Evolutionary conservation across 768 basidiomycete genomes (phyloP).

Genomic region (Leccinum subtestaceum): DNA sequence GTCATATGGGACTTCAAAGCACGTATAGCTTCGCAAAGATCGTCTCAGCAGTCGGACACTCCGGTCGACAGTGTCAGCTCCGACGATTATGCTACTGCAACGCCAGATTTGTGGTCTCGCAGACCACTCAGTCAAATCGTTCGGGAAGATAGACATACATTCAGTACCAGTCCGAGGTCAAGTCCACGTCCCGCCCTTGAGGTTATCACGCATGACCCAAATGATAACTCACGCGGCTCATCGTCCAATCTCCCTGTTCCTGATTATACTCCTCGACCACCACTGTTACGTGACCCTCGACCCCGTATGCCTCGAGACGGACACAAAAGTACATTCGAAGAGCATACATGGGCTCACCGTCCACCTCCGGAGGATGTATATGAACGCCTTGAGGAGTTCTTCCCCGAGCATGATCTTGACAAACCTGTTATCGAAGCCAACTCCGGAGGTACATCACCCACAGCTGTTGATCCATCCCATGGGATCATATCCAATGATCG

Average conservation of each 20-base stretch:
- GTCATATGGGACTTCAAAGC: constrained; percentile 29
- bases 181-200: constrained; percentile 31
- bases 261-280: constrained; percentile 15
- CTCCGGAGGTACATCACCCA: constrained; percentile 78
- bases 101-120: constrained; percentile 32
- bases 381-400: constrained; percentile 89
- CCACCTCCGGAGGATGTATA: constrained; percentile 92
- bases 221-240: constrained; percentile 13
- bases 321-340: constrained; percentile 54
- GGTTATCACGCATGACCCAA: constrained; percentile 26
- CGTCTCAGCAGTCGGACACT: constrained; percentile 16
- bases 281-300: constrained; percentile 13
- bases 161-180: constrained; percentile 15
- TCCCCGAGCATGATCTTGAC: constrained; percentile 94
- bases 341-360: constrained; percentile 83
- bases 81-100: constrained; percentile 31
- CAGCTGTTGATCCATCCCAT: constrained; percentile 50
- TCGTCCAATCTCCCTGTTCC: constrained; percentile 21
- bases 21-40: constrained; percentile 16
- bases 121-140: constrained; percentile 30
- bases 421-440: constrained; percentile 89
- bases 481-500: constrained; percentile 36
- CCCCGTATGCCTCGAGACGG: constrained; percentile 30
- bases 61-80: constrained; percentile 21
- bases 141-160: constrained; percentile 17